These are phyloP conservation scores for Nelumbo lutea DNA, from an alignment of 164 flowering plant genomes.

Conservation along the genomic window DNA sequence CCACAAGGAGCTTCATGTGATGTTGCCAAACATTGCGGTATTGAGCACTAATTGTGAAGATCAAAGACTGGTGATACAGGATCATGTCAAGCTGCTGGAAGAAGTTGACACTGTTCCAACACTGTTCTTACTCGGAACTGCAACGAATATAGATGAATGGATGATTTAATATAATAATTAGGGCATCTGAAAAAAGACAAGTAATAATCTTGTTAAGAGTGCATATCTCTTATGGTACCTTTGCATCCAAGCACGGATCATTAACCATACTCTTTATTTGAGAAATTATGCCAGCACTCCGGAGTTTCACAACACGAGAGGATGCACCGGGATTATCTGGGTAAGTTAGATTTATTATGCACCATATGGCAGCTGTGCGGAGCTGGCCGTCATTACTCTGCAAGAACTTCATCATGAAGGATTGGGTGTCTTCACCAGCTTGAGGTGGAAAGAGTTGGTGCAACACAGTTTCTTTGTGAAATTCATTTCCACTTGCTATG, in stretches of 20 bases:
- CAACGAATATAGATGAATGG: constrained; percentile 3
- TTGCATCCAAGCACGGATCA: constrained; percentile 89
- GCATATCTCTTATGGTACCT: constrained; percentile 36
- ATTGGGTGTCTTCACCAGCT: constrained; percentile 22
- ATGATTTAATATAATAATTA: no score
- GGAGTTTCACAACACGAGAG: constrained; percentile 47
- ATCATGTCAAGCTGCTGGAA: constrained; percentile 33
- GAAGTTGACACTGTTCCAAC: constrained; percentile 30
- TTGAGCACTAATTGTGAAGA: constrained; percentile 1
- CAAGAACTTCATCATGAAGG: constrained; percentile 52
- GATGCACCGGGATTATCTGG: constrained; percentile 57
- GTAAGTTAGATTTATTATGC: constrained; percentile 68
- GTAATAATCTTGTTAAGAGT: not conserved
- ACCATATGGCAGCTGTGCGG: constrained; percentile 75
- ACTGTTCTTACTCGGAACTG: constrained; percentile 81
- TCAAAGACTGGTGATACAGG: not conserved
- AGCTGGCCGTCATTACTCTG: constrained; percentile 55
- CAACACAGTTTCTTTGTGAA: constrained; percentile 86
- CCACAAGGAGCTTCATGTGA: not conserved
- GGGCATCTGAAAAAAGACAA: not conserved
- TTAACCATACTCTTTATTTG: constrained; percentile 67
- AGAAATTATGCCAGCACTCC: constrained; percentile 59
- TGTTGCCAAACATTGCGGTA: constrained; percentile 10
- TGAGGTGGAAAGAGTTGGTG: constrained; percentile 43
- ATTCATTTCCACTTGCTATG: constrained; percentile 72